Percentiles rank a stretch among this genome's conserved stretches.
phyloP scores from a whole-genome alignment of 768 basidiomycete genomes.

The Terana coerulea region DNA sequence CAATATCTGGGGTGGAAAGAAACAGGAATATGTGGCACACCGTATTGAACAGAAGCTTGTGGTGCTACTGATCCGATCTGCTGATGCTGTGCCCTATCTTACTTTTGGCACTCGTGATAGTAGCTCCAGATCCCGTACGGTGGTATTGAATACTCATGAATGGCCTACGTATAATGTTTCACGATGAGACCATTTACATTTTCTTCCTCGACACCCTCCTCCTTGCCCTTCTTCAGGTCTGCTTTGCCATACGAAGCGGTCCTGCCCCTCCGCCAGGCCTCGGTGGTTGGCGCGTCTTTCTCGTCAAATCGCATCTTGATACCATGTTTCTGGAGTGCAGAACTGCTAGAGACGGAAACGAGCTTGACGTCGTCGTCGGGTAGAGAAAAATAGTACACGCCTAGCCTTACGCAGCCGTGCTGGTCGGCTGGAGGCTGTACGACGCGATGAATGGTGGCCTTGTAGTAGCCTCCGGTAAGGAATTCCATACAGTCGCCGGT shows the following conservation, averaged over 20 bases:
- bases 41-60: too few relatives aligned
- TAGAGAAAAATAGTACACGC: slow-evolving; percentile 55
- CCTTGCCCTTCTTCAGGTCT: slow-evolving; percentile 37
- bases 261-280: slow-evolving; percentile 47
- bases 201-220: slow-evolving; percentile 50
- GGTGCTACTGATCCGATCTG: too few relatives aligned
- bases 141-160: too few relatives aligned
- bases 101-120: too few relatives aligned
- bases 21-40: too few relatives aligned
- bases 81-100: too few relatives aligned
- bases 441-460: slow-evolving; percentile 60
- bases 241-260: slow-evolving; percentile 50
- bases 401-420: slow-evolving; percentile 43
- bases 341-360: slow-evolving; percentile 42
- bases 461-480: slow-evolving; percentile 58
- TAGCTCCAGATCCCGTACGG: too few relatives aligned
- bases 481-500: slow-evolving; percentile 58
- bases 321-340: slow-evolving; percentile 44
- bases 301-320: slow-evolving; percentile 36
- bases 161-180: slow-evolving; percentile 58
- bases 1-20: too few relatives aligned
- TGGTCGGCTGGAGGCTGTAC: slow-evolving; percentile 57
- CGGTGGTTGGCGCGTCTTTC: slow-evolving; percentile 45
- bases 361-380: slow-evolving; percentile 48
- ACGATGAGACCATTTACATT: slow-evolving; percentile 51